Base-by-base conservation (phyloP, 148 eudicot species). In the Amaranthus cruentus region DNA sequence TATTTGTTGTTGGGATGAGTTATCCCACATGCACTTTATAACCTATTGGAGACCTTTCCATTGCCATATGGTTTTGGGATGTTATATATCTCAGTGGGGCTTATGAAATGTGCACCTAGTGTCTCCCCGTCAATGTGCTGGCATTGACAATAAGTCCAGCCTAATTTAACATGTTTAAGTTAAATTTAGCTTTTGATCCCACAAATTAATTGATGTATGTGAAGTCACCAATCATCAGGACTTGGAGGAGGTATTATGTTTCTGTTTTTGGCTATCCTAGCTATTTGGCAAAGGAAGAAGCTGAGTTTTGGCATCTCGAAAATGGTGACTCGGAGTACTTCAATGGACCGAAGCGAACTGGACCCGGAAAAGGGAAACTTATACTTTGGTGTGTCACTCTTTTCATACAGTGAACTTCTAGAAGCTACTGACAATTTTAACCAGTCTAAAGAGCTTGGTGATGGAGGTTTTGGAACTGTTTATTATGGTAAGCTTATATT, bases 391-490 rank as follows among this genome's bases (percentile, higher is more conserved):
- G 75, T 83, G 49, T 65, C 85, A 51, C 47, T 84, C 48, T 88
- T 84, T 73, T 75, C 86, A 66, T 81, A 82, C 83, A 71, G 44
- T 47, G 89, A 88, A 66, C 89, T 86, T 18, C 75, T 76, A 77
- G 82, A 79, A 71, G 85, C 88, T 76, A 88, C 91, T 3, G 47
- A 81, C 28, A 79, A 73, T 49, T 88, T 88, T 50, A 81, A 80
- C 74, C 68, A 85, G 15, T 70, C 79, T 47, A 83, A 60, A 63
- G 86, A 84, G 75, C 83, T 86, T 47, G 91, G 91, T 56, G 85
- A 83, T 69, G 91, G 91, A 50, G 91, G 91, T 14, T 88, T 65
- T 71, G 88, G 91, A 73, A 76, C 77, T 8, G 91, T 88, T 46
- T 88, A 86, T 69, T 74, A 86, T 66, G 91, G 91, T 88, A 72